Evolutionary conservation across 1,139 yeast species (phyloP).

Genomic region (Yamadazyma diospyri): DNA sequence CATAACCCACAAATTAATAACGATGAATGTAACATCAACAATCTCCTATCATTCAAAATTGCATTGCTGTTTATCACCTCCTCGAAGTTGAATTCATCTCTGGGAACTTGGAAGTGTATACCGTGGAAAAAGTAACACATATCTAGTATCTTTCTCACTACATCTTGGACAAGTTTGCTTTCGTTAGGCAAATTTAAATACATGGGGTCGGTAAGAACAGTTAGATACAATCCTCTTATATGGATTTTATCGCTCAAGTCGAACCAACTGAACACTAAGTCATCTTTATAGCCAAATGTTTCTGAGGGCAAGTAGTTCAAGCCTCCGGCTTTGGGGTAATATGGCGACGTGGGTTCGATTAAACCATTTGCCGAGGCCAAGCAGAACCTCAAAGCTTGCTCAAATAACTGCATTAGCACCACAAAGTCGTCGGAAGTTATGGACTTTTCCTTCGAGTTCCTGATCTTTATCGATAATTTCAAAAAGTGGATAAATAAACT

Average conservation of each 20-base stretch:
- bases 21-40: constrained; percentile 17
- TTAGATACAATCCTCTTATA: constrained; percentile 14
- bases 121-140: constrained; percentile 16
- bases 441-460: constrained; percentile 7
- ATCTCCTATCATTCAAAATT: constrained; percentile 12
- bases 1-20: constrained; percentile 15
- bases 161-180: constrained; percentile 15
- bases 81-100: constrained; percentile 9
- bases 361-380: constrained; percentile 14
- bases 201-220: constrained; percentile 11
- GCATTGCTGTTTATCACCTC: constrained; percentile 6
- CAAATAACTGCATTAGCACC: constrained; percentile 10
- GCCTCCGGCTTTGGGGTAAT: constrained; percentile 16
- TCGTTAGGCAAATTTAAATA: constrained; percentile 11
- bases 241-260: constrained; percentile 17
- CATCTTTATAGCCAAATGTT: constrained; percentile 15
- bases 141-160: constrained; percentile 13
- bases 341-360: constrained; percentile 13
- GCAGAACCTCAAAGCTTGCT: constrained; percentile 12
- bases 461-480: constrained; percentile 12
- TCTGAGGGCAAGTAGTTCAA: constrained; percentile 14
- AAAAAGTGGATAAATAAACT: constrained; percentile 13
- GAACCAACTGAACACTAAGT: constrained; percentile 17
- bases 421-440: constrained; percentile 13
- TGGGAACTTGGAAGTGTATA: constrained; percentile 9